A percentile compares a stretch with the other conserved stretches of the same genome.
Conservation (phyloP, 345 rosid genomes). For the Eucalyptus pauciflora region DNA sequence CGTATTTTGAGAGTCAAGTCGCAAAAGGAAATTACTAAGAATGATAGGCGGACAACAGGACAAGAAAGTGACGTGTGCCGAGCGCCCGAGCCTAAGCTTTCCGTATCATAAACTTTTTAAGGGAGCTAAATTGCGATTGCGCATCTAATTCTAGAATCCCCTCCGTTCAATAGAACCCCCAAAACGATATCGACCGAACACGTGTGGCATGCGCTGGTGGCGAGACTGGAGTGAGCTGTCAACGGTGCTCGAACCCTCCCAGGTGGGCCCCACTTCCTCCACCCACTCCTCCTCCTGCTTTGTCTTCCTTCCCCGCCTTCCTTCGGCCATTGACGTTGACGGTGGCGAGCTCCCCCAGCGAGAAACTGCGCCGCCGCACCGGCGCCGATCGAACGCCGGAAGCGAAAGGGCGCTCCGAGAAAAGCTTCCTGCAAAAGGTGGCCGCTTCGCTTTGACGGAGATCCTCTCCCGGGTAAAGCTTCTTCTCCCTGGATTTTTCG, state of each 20-base stretch:
- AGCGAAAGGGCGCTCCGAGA: not conserved
- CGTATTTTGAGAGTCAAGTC: not conserved
- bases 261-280: not conserved
- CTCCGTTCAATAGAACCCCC: not conserved
- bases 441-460: not conserved
- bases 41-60: not conserved
- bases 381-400: not conserved
- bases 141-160: not conserved
- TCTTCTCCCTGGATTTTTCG: not conserved
- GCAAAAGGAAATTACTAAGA: not conserved
- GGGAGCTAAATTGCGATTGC: not conserved
- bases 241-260: not conserved
- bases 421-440: not conserved
- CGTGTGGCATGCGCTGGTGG: not conserved
- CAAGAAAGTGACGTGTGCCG: not conserved
- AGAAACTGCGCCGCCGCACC: not conserved
- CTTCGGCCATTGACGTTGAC: not conserved
- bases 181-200: not conserved
- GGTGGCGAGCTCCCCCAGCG: not conserved
- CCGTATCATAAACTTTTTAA: not conserved
- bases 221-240: not conserved
- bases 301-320: not conserved
- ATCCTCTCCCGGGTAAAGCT: not conserved
- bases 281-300: not conserved
- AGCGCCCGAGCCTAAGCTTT: not conserved